Conservation (phyloP, 768 basidiomycete genomes). For the Suillus ampliporus region DNA sequence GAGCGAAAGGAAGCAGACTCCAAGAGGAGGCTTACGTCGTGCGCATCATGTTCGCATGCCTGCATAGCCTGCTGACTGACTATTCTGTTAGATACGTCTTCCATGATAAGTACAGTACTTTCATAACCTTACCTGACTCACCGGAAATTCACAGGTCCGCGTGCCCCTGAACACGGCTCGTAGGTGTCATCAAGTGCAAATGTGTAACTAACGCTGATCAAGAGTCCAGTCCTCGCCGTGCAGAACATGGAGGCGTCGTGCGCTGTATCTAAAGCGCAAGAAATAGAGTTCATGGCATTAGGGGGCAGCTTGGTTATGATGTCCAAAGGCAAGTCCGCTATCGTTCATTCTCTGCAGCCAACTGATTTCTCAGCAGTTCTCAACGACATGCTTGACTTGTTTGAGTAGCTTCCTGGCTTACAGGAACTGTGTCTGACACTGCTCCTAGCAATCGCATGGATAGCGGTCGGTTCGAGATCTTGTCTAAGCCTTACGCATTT, state of each 20-base stretch:
- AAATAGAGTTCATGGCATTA: constrained; percentile 88
- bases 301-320: constrained; percentile 86
- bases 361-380: constrained; percentile 51
- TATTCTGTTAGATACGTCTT: constrained; percentile 63
- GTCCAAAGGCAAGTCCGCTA: constrained; percentile 65
- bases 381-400: constrained; percentile 85
- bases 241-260: constrained; percentile 91
- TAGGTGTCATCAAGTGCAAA: constrained; percentile 21
- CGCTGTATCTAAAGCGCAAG: constrained; percentile 72
- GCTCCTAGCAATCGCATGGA: constrained; percentile 78
- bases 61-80: constrained; percentile 3
- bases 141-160: constrained; percentile 61
- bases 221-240: constrained; percentile 67
- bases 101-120: constrained; percentile 61
- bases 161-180: constrained; percentile 82
- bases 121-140: constrained; percentile 21
- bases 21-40: constrained; percentile 82
- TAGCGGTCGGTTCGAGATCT: constrained; percentile 81
- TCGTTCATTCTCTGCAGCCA: constrained; percentile 8
- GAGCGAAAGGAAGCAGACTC: constrained; percentile 79
- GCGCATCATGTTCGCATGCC: constrained; percentile 44
- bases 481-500: constrained; percentile 70
- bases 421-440: constrained; percentile 6
- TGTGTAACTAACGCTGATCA: constrained; percentile 11
- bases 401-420: constrained; percentile 30